Evolutionary conservation across 495 filamentous ascomycete genomes (phyloP).

Genomic region (Daldinia concentrica): DNA sequence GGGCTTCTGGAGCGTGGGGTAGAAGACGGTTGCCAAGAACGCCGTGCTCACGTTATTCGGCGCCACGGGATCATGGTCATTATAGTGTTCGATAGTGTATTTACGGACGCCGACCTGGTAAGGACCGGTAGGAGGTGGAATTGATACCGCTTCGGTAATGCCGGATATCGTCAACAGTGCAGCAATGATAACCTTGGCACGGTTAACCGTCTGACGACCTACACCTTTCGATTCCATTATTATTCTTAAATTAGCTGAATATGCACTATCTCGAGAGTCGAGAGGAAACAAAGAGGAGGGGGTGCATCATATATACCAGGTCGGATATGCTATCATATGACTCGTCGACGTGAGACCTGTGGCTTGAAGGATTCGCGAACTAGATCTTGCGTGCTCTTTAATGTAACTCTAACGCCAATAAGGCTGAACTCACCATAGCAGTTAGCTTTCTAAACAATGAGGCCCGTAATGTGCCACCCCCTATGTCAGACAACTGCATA

Average conservation of each 20-base stretch:
- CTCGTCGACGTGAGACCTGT: background rate
- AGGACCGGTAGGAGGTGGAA: conserved; percentile 35
- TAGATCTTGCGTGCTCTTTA: background rate
- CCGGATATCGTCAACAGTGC: background rate
- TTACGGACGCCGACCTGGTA: conserved; percentile 39
- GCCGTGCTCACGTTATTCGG: conserved; percentile 42
- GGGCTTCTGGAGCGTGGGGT: conserved; percentile 42
- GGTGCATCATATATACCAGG: background rate
- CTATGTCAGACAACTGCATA: background rate
- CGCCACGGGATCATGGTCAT: conserved; percentile 36
- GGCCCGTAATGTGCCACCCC: background rate
- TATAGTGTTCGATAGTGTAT: conserved; percentile 34
- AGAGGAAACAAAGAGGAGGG: background rate
- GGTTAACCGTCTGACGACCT: background rate
- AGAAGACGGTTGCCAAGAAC: conserved; percentile 42
- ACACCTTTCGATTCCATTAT: background rate
- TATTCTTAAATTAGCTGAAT: background rate
- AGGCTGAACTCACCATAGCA: background rate
- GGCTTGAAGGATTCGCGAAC: background rate
- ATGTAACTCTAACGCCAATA: background rate
- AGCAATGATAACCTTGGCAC: background rate
- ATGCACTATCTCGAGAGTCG: background rate
- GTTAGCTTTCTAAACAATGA: background rate
- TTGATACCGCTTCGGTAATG: conserved; percentile 3
- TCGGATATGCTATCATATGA: too few species aligned